phyloP scores from a whole-genome alignment of 495 filamentous ascomycete species.

The Apiosordaria backusii region DNA sequence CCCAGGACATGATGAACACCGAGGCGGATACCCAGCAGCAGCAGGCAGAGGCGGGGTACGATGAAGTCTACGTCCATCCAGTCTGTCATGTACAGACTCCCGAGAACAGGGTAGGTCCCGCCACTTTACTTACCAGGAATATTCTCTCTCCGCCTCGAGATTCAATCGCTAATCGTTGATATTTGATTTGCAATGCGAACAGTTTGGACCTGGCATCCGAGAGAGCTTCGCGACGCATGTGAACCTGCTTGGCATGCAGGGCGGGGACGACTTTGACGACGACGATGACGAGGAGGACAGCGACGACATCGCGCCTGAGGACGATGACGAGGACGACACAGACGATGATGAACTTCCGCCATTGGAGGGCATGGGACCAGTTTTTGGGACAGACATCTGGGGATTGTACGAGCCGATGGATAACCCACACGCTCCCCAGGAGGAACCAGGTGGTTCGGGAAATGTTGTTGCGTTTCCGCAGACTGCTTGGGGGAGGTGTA shows the following conservation, averaged over 20 bases:
- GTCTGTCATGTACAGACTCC: constrained; percentile 31
- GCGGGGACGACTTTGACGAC: constrained; percentile 20
- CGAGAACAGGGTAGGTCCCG: constrained; percentile 27
- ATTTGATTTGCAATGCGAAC: too few relatives aligned
- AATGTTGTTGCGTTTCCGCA: constrained; percentile 27
- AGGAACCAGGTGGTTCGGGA: not conserved
- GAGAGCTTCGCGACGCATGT: constrained; percentile 7
- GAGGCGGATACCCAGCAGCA: not conserved
- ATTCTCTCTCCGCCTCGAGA: too few relatives aligned
- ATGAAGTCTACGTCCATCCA: constrained; percentile 21
- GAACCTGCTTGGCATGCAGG: not conserved
- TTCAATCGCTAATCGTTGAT: not conserved
- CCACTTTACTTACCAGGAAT: not conserved
- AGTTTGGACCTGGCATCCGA: constrained; percentile 28
- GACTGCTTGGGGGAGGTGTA: constrained; percentile 40
- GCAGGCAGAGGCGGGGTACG: constrained; percentile 3
- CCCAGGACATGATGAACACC: constrained; percentile 5
- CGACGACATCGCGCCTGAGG: constrained; percentile 15
- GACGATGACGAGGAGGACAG: constrained; percentile 22
- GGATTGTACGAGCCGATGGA: too few relatives aligned
- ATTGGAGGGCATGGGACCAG: too few relatives aligned
- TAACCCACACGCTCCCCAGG: too few relatives aligned
- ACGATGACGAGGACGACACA: constrained; percentile 20
- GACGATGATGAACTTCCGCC: too few relatives aligned
- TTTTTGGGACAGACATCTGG: too few relatives aligned